phyloP scores from a whole-genome alignment of 176 grass and related monocot genomes.

The Echinochloa phyllopogon region DNA sequence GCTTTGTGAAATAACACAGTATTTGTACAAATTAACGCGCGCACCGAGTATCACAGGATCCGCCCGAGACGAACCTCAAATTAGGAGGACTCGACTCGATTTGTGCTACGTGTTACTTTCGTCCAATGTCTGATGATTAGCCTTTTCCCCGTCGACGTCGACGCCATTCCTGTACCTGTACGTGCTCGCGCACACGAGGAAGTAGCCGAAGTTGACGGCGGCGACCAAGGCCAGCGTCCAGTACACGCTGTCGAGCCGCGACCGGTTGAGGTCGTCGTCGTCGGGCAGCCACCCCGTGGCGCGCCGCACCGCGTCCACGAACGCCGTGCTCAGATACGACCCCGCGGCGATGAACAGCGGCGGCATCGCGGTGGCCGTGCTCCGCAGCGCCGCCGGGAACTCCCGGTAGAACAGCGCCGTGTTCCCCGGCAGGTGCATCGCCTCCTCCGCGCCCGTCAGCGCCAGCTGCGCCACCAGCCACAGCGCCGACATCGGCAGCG shows the following conservation, averaged over 20 bases:
- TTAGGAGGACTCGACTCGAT: background rate
- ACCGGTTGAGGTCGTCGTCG: conserved; percentile 24
- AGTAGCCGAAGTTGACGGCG: conserved; percentile 37
- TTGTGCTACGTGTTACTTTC: background rate
- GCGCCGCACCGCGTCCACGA: conserved; percentile 12
- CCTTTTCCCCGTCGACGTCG: background rate
- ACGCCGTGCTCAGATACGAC: conserved; percentile 40
- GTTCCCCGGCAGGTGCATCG: conserved; percentile 43
- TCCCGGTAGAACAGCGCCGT: conserved; percentile 40
- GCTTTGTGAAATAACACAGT: no score
- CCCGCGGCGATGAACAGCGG: conserved; percentile 33
- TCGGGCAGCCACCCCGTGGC: conserved; percentile 43
- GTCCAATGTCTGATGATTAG: background rate
- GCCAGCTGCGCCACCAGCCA: conserved; percentile 38
- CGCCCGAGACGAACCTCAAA: no score
- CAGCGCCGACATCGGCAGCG: conserved; percentile 41
- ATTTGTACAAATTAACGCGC: no score
- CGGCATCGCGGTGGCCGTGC: conserved; percentile 50
- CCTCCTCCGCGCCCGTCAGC: conserved; percentile 33
- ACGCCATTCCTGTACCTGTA: conserved; percentile 10
- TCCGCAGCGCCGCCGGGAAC: conserved; percentile 39
- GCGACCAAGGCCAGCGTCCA: conserved; percentile 11
- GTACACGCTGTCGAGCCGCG: conserved; percentile 42
- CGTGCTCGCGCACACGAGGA: conserved; percentile 21
- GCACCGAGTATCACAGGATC: no score